Evolutionary conservation across 2,329 filamentous ascomycete genomes (phyloP), one percentile per base, ranked within the genome.

Genomic region (Penicillium oxalicum): DNA sequence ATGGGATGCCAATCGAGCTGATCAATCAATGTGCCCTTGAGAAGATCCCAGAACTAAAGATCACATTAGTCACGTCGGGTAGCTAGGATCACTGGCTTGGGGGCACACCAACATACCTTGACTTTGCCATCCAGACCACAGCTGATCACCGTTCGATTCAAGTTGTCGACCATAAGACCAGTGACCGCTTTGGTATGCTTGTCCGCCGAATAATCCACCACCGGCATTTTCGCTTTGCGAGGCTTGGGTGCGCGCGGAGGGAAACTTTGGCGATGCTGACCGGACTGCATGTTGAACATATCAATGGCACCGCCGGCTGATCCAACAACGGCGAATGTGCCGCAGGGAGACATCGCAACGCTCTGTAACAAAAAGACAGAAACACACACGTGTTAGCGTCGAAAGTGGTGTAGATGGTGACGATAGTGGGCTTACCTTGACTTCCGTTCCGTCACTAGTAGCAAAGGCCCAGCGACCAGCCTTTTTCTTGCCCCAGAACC

Each of bases 221-320:
- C 8, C 25, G 50, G 45, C 32, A 75, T 67, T 51, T 81, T 75
- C 25, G 82, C 67, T 59, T 38, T 35, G 75, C 60, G 79, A 54
- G 79, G 70, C 61, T 84, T 81, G 59, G 86, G 91, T 40, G 94
- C 70, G 39, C 80, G 81, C 7, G 88, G 83, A 0, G 93, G 93
- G 67, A 95, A 98, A 13, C 86, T 82, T 62, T 94, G 89, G 49
- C 91, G 84, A 68, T 94, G 88, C 18, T 85, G 76, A 39, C 93
- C 93, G 39, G 93, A 97, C 67, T 98, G 93, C 50, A 98, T 75
- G 66, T 98, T 98, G 79, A 87, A 97, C 86, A 95, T 91, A 67
- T 96, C 90, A 48, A 98, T 84, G 32, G 83, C 81, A 37, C 93
- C 93, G 34, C 79, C 83, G 28, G 82, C 82, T 1, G 91, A 96